These are phyloP conservation scores for Paracamarosporium sp. DNA, from an alignment of 2,329 filamentous ascomycete genomes.

Conservation along the genomic window DNA sequence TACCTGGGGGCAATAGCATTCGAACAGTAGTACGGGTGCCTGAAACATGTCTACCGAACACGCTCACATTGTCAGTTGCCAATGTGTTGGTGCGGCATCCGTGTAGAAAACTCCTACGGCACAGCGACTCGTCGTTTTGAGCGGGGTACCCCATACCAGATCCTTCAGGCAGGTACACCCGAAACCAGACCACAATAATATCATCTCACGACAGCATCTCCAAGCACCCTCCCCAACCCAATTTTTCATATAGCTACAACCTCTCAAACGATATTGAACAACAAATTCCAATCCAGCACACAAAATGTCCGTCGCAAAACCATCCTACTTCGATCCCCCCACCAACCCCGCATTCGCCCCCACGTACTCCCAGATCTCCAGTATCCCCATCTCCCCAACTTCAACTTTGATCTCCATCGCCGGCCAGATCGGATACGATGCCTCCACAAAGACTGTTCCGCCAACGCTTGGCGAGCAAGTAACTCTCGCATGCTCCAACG, in stretches of 20 bases:
- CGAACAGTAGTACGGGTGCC: too few species aligned
- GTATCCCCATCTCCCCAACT: slow-evolving; percentile 5
- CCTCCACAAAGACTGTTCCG: neutral
- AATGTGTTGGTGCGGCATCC: too few species aligned
- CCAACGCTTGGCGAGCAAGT: slow-evolving; percentile 11
- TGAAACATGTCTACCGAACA: too few species aligned
- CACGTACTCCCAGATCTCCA: slow-evolving; percentile 15
- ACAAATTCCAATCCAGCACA: neutral
- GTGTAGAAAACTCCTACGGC: too few species aligned
- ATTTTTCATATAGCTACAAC: neutral
- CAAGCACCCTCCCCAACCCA: neutral
- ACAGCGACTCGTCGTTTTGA: too few species aligned
- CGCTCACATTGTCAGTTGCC: too few species aligned
- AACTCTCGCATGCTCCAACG: slow-evolving; percentile 11
- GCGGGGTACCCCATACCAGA: too few species aligned
- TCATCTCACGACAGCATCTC: neutral
- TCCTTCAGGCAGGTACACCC: too few species aligned
- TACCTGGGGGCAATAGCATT: too few species aligned
- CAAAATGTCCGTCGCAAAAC: neutral
- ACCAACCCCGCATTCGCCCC: slow-evolving; percentile 2
- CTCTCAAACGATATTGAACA: neutral
- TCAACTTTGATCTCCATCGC: slow-evolving; percentile 10
- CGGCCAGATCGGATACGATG: slow-evolving; percentile 14
- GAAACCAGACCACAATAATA: too few species aligned
- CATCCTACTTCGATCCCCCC: slow-evolving; percentile 6